Percentiles rank a stretch among this genome's conserved stretches.
phyloP scores from a whole-genome alignment of 139 green algal genomes.

The Chlorella vulgaris region DNA sequence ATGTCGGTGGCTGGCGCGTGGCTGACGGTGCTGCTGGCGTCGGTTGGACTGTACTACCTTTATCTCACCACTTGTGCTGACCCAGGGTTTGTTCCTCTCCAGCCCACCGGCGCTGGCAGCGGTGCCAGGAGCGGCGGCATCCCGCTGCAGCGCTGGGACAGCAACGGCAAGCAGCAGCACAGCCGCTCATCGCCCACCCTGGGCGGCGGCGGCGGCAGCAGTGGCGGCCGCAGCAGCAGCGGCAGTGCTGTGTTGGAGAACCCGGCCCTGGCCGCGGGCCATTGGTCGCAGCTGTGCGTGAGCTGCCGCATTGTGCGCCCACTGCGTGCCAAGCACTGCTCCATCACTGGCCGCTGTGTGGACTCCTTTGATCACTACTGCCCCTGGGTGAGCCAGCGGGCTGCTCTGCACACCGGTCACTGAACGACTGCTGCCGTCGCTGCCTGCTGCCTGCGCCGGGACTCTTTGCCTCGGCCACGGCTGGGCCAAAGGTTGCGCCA shows the following conservation, averaged over 20 bases:
- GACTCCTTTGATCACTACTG: conserved; percentile 98
- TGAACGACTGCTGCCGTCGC: not conserved
- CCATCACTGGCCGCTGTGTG: conserved; percentile 85
- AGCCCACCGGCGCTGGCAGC: not conserved
- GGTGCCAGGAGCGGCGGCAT: not conserved
- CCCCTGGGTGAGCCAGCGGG: conserved; percentile 80
- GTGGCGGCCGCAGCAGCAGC: not conserved
- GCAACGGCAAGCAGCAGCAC: conserved; percentile 18
- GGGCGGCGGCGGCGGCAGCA: not conserved
- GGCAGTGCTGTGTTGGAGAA: conserved; percentile 68
- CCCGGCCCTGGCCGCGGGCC: conserved; percentile 82
- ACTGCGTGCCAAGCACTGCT: conserved; percentile 92
- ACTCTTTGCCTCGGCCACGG: not conserved
- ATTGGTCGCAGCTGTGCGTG: conserved; percentile 91
- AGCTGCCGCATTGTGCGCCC: conserved; percentile 92
- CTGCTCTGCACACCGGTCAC: too few species aligned
- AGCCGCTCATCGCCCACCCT: too few species aligned
- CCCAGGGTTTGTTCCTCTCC: conserved; percentile 73
- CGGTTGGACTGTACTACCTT: conserved; percentile 70
- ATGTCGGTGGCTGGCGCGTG: conserved; percentile 38
- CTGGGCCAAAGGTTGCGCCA: too few species aligned
- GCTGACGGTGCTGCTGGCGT: conserved; percentile 40
- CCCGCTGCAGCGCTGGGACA: conserved; percentile 32
- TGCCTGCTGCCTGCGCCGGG: not conserved
- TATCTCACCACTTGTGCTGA: conserved; percentile 81